phyloP scores from a whole-genome alignment of 164 flowering plant genomes.

The Chimonanthus salicifolius region DNA sequence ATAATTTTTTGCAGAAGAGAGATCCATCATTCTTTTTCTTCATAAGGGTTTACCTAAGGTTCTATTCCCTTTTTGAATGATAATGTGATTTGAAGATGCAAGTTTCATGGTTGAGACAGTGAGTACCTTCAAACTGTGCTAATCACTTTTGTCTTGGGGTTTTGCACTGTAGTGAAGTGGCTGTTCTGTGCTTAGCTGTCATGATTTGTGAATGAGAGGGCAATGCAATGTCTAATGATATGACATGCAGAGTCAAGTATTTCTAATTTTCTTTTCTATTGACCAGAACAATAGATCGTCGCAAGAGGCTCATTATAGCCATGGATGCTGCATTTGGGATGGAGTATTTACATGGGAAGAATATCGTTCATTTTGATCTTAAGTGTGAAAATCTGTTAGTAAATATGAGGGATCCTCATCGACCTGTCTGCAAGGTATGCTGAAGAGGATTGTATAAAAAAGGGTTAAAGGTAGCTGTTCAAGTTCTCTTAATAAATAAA shows the following conservation, averaged over 20 bases:
- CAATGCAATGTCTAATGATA: neutral
- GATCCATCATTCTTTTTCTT: neutral
- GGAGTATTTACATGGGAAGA: constrained; percentile 96
- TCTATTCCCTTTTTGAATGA: no score
- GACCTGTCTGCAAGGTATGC: constrained; percentile 91
- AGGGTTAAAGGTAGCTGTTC: neutral
- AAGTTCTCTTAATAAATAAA: neutral
- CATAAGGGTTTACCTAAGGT: neutral
- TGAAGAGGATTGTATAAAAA: neutral
- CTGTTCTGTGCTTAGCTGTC: neutral
- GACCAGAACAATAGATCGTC: constrained; percentile 93
- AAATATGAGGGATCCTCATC: constrained; percentile 95
- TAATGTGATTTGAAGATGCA: no score
- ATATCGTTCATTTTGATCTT: constrained; percentile 93
- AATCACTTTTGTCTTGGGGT: neutral
- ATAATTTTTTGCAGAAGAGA: neutral
- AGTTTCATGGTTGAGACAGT: no score
- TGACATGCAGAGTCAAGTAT: neutral
- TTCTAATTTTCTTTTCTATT: constrained; percentile 5
- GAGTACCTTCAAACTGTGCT: neutral
- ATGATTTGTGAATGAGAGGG: neutral
- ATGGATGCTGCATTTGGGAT: constrained; percentile 98
- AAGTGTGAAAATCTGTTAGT: constrained; percentile 92
- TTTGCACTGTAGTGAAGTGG: neutral
- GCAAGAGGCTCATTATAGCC: constrained; percentile 89